Conservation (phyloP, 768 basidiomycete species). For the Tubosaeta brunneosetosa region DNA sequence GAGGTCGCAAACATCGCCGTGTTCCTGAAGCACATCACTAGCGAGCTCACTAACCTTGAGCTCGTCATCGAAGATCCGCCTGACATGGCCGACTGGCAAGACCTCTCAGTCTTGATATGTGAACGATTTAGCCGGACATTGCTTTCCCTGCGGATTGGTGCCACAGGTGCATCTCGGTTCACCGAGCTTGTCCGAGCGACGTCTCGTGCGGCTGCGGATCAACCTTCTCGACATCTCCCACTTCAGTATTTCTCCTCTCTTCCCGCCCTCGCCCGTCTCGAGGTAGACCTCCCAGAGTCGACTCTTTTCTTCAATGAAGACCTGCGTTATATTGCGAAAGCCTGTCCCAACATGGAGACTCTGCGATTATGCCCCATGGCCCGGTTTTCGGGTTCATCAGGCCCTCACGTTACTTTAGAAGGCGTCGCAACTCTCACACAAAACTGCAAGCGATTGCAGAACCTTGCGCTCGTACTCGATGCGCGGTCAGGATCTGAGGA, state of each 20-base stretch:
- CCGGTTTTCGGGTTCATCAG: conserved; percentile 51
- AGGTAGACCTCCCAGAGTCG: conserved; percentile 77
- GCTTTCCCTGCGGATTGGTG: conserved; percentile 55
- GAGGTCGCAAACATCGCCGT: conserved; percentile 64
- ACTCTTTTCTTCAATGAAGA: conserved; percentile 60
- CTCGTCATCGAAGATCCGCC: conserved; percentile 79
- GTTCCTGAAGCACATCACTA: conserved; percentile 66
- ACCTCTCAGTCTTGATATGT: conserved; percentile 58
- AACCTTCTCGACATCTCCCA: conserved; percentile 55
- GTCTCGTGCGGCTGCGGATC: conserved; percentile 50
- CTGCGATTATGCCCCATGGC: conserved; percentile 64
- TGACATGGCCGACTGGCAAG: conserved; percentile 69
- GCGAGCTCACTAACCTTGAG: conserved; percentile 63
- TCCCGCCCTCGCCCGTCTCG: conserved; percentile 54
- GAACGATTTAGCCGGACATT: conserved; percentile 58
- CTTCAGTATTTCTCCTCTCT: conserved; percentile 55
- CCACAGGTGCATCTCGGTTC: conserved; percentile 72
- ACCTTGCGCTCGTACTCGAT: conserved; percentile 61
- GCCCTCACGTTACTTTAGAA: conserved; percentile 59
- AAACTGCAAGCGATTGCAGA: conserved; percentile 58
- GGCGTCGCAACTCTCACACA: conserved; percentile 55
- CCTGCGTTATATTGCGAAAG: conserved; percentile 50
- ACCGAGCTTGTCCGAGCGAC: conserved; percentile 77
- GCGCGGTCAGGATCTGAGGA: conserved; percentile 45
- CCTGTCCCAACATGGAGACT: conserved; percentile 67